Conservation (phyloP, 441 rosid species). For the Gossypium davidsonii region DNA sequence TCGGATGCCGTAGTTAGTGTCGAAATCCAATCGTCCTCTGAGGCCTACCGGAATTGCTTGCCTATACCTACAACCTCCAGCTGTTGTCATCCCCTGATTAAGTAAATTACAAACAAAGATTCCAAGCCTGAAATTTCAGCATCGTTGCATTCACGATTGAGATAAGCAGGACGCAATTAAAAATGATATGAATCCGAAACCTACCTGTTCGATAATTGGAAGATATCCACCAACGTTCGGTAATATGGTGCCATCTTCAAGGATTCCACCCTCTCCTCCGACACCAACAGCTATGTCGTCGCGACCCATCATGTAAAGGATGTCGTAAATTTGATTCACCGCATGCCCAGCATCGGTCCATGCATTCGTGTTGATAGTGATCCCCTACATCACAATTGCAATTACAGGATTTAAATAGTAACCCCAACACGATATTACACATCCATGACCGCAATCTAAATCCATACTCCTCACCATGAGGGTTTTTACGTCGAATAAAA, state of each 20-base stretch:
- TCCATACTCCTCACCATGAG: background rate
- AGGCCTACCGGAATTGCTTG: constrained; percentile 74
- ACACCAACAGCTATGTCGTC: constrained; percentile 75
- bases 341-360: constrained; percentile 86
- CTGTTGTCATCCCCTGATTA: constrained; percentile 53
- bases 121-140: background rate
- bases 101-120: background rate
- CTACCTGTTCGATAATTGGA: constrained; percentile 92
- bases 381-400: constrained; percentile 42
- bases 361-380: constrained; percentile 63
- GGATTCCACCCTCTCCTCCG: constrained; percentile 86
- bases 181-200: background rate
- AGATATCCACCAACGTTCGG: constrained; percentile 84
- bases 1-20: constrained; percentile 66
- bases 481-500: background rate
- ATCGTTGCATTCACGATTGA: background rate
- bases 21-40: constrained; percentile 55
- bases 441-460: background rate
- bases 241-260: constrained; percentile 50
- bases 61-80: constrained; percentile 77
- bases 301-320: constrained; percentile 89
- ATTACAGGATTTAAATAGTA: background rate
- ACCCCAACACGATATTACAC: background rate
- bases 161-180: background rate
- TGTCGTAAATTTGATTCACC: constrained; percentile 74